These are phyloP conservation scores for Xylaria cubensis DNA, from an alignment of 495 filamentous ascomycete genomes.

Conservation along the genomic window DNA sequence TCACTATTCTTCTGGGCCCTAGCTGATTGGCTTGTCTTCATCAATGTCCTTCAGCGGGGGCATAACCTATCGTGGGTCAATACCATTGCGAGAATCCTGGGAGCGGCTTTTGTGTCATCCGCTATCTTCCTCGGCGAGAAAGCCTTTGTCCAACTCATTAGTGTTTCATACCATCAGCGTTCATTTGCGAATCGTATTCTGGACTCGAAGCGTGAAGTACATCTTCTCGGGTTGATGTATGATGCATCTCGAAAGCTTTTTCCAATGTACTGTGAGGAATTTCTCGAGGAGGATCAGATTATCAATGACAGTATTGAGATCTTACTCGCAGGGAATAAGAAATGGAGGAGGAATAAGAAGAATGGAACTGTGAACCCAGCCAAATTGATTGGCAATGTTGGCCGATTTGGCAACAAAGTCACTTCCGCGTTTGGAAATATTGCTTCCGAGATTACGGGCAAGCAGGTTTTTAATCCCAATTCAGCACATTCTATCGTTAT, in stretches of 20 bases:
- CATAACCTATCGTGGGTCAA: slow-evolving; percentile 47
- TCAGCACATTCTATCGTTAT: slow-evolving; percentile 87
- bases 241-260: slow-evolving; percentile 88
- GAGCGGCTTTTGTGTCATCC: slow-evolving; percentile 76
- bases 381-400: slow-evolving; percentile 77
- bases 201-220: slow-evolving; percentile 82
- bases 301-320: slow-evolving; percentile 80
- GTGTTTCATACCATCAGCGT: slow-evolving; percentile 91
- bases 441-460: slow-evolving; percentile 91
- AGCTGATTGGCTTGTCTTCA: slow-evolving; percentile 80
- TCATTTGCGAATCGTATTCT: slow-evolving; percentile 90
- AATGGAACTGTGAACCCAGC: slow-evolving; percentile 75
- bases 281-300: slow-evolving; percentile 86
- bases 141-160: slow-evolving; percentile 86
- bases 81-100: slow-evolving; percentile 73
- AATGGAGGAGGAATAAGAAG: slow-evolving; percentile 47
- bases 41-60: slow-evolving; percentile 57
- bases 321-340: slow-evolving; percentile 53
- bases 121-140: slow-evolving; percentile 83
- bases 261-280: slow-evolving; percentile 89
- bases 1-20: slow-evolving; percentile 89
- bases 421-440: slow-evolving; percentile 93
- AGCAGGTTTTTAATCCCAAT: slow-evolving; percentile 89
- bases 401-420: slow-evolving; percentile 86
- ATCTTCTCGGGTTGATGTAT: slow-evolving; percentile 81